Percentiles rank a stretch among this genome's conserved stretches.
Conservation (phyloP, 257 asterid genomes). For the Marsdenia floribunda region DNA sequence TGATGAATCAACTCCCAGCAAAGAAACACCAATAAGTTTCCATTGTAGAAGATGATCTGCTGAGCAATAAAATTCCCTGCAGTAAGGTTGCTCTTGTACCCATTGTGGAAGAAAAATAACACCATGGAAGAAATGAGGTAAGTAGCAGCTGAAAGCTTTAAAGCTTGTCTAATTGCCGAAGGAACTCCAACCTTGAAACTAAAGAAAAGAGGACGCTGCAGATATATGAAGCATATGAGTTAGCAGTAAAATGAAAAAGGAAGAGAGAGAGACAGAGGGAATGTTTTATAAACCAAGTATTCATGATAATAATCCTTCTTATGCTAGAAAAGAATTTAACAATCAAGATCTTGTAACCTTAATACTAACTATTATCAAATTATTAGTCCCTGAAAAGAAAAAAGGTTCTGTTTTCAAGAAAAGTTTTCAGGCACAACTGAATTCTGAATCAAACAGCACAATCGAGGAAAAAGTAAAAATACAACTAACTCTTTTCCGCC, state of each 20-base stretch:
- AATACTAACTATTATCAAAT: not conserved
- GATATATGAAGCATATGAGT: constrained; percentile 15
- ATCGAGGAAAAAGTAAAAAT: not conserved
- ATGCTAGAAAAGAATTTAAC: not conserved
- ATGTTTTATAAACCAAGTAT: not conserved
- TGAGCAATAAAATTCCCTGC: constrained; percentile 39
- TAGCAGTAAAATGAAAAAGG: constrained; percentile 6
- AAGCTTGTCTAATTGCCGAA: constrained; percentile 49
- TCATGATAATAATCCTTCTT: not conserved
- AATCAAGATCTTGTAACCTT: not conserved
- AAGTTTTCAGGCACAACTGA: not conserved
- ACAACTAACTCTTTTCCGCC: no score
- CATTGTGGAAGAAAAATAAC: constrained; percentile 42
- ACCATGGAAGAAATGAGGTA: constrained; percentile 44
- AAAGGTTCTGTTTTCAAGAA: not conserved
- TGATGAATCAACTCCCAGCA: constrained; percentile 87
- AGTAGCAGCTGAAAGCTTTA: constrained; percentile 58
- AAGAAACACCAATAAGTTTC: constrained; percentile 56
- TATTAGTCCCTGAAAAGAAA: not conserved
- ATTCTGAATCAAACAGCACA: not conserved
- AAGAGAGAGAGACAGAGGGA: not conserved
- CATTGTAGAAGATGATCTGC: constrained; percentile 59
- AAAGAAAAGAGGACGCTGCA: constrained; percentile 93
- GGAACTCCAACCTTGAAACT: constrained; percentile 87
- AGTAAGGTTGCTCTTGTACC: constrained; percentile 41